These are phyloP conservation scores for Erythrobasidium hasegawianum DNA, from an alignment of 1,284 basidiomycete species.

Conservation along the genomic window DNA sequence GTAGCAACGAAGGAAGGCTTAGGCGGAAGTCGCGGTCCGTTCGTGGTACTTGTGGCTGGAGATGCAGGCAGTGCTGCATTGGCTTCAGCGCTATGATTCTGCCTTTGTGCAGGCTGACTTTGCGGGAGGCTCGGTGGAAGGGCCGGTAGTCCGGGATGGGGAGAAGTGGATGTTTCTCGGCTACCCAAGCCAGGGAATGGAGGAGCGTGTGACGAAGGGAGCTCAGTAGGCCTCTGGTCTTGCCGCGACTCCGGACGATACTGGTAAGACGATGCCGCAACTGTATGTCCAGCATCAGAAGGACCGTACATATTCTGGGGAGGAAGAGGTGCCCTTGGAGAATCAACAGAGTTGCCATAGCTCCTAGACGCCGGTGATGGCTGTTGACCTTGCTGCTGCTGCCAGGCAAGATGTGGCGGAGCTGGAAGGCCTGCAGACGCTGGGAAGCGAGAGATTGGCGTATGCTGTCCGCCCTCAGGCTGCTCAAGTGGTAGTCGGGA, in stretches of 20 bases:
- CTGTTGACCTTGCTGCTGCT: constrained; percentile 1
- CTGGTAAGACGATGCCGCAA: not conserved
- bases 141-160: not conserved
- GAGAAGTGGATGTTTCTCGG: not conserved
- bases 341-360: not conserved
- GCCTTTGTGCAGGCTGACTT: not conserved
- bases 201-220: not conserved
- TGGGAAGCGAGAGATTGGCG: not conserved
- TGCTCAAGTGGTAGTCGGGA: not conserved
- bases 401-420: constrained; percentile 7
- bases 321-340: too few relatives aligned
- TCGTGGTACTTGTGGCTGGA: not conserved
- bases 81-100: not conserved
- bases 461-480: not conserved
- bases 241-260: not conserved
- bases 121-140: too few relatives aligned
- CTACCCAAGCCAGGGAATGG: not conserved
- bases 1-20: not conserved
- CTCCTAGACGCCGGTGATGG: not conserved
- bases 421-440: not conserved
- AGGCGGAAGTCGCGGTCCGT: not conserved
- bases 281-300: not conserved
- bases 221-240: not conserved
- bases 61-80: not conserved
- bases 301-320: too few relatives aligned